Evolutionary conservation across 1,139 yeast species (phyloP), one percentile per base, ranked within the genome.

Genomic region (Diutina ranongensis): DNA sequence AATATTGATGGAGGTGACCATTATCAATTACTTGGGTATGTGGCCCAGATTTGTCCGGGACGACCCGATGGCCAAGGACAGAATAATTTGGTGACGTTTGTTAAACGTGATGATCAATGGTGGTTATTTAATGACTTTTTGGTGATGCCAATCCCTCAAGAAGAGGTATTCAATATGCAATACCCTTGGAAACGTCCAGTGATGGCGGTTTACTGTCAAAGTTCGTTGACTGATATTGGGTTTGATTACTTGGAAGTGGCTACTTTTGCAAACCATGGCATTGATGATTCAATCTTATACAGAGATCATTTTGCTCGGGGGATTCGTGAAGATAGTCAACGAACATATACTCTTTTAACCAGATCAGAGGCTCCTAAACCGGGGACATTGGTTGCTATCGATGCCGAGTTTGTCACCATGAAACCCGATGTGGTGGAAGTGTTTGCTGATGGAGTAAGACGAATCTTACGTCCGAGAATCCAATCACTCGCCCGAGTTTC

Each of bases 331-430:
- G 74, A 71, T 1, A 71, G 74, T 50, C 68, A 67, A 46, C 70
- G 74, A 46, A 88, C 85, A 51, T 86, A 83, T 58, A 72, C 76
- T 53, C 66, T 84, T 16, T 64, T 87, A 47, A 78, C 88, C 0
- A 62, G 64, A 19, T 71, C 72, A 44, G 92, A 84, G 55, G 85
- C 87, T 0, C 94, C 96, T 2, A 56, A 57, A 22, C 74, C 81
- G 0, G 96, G 96, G 0, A 70, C 86, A 1, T 61, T 88, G 38
- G 80, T 89, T 16, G 98, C 98, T 0, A 83, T 94, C 48, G 99
- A 94, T 67, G 97, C 99, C 0, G 99, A 94, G 61, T 94, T 94
- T 68, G 97, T 94, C 5, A 76, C 82, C 44, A 61, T 89, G 35
- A 78, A 79, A 47, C 86, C 85, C 5, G 97, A 89, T 54, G 80